A percentile compares a stretch with the other conserved stretches of the same genome.
phyloP scores from a whole-genome alignment of 306 rosid genomes.

The Quercus agrifolia region DNA sequence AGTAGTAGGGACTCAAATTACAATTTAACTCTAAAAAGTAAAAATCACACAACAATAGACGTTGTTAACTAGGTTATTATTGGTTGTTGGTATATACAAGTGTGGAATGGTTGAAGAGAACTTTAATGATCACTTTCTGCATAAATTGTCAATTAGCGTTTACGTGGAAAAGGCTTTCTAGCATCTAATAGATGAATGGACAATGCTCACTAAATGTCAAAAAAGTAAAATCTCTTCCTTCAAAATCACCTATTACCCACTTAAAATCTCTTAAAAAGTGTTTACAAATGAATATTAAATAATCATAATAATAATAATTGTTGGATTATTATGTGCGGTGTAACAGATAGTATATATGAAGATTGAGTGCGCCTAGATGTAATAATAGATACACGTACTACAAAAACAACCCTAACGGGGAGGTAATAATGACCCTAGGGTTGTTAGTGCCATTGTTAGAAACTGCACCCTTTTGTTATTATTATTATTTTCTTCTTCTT shows the following conservation, averaged over 20 bases:
- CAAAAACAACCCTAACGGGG: not conserved
- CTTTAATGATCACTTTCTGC: no score
- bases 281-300: not conserved
- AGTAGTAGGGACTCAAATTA: not conserved
- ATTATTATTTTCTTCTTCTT: not conserved
- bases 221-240: no score
- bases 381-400: not conserved
- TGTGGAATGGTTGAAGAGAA: no score
- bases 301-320: not conserved
- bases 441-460: not conserved
- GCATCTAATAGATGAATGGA: no score
- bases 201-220: no score
- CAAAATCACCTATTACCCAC: no score
- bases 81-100: not conserved
- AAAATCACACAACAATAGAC: not conserved
- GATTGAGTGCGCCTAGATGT: slow-evolving; percentile 5
- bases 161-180: no score
- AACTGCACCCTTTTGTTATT: not conserved
- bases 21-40: not conserved
- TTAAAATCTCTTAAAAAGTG: no score
- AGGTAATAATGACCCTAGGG: slow-evolving; percentile 18
- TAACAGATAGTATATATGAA: not conserved
- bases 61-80: slow-evolving; percentile 18
- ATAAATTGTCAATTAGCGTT: no score
- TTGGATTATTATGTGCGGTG: not conserved